Evolutionary conservation across 257 asterid genomes (phyloP), one percentile per base, ranked within the genome.

Genomic region (Petunia secreta): DNA sequence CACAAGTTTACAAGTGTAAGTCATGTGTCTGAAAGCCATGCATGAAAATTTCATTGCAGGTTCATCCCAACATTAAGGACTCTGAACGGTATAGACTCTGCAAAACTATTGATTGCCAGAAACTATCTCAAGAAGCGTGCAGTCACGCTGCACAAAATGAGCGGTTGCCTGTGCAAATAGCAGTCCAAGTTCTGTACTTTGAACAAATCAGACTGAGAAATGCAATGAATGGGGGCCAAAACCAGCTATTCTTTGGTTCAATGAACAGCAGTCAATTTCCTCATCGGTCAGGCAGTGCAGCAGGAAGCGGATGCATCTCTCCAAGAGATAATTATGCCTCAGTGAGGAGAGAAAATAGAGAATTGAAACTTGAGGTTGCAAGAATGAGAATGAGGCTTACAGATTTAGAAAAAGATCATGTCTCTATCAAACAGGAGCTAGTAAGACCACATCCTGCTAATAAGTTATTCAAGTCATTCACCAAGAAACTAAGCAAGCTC

Each of bases 121-220:
- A 93, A 63, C 90, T 95, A 4, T 89, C 97, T 0, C 97, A 95
- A 86, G 98, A 95, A 82, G 98, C 95, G 5, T 95, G 98, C 94
- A 95, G 97, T 91, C 98, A 95, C 43, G 98, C 98, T 2, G 97
- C 98, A 41, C 98, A 95, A 80, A 95, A 95, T 71, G 98, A 95
- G 79, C 85, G 98, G 3, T 83, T 95, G 1, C 98, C 98, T 0
- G 98, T 94, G 14, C 98, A 95, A 62, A 93, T 91, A 97, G 97
- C 98, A 0, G 97, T 95, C 38, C 98, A 95, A 79, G 98, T 95
- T 8, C 93, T 95, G 39, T 95, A 95, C 91, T 95, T 95, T 0
- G 98, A 95, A 75, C 98, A 95, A 69, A 91, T 91, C 86, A 84
- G 98, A 46, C 80, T 95, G 43, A 83, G 98, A 10, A 95, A 95